These are phyloP conservation scores for Scheffersomyces amazonensis DNA, from an alignment of 805 yeast species.

Conservation along the genomic window DNA sequence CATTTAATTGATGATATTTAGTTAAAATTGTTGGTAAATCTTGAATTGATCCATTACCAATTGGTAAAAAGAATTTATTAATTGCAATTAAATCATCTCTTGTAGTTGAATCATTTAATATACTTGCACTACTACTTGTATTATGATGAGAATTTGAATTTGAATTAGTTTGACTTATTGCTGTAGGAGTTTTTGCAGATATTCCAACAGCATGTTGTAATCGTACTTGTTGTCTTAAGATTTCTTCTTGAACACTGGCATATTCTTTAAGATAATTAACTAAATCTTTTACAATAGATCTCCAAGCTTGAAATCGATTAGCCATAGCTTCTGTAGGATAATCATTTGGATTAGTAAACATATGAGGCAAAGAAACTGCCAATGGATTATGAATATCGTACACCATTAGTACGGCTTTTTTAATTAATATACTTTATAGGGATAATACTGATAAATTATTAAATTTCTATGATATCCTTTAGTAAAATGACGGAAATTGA, in stretches of 20 bases:
- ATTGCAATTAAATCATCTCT: constrained; percentile 31
- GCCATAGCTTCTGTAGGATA: constrained; percentile 86
- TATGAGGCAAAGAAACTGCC: constrained; percentile 37
- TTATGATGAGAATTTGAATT: background rate
- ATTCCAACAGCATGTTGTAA: constrained; percentile 69
- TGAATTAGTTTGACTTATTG: background rate
- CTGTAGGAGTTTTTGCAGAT: constrained; percentile 9
- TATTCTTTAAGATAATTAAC: constrained; percentile 74
- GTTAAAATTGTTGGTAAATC: constrained; percentile 73
- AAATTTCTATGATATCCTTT: no score
- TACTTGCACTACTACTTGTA: constrained; percentile 2
- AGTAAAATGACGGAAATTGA: no score
- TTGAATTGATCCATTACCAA: constrained; percentile 70
- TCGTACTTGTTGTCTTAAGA: constrained; percentile 76
- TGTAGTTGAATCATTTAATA: constrained; percentile 2
- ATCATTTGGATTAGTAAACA: constrained; percentile 29
- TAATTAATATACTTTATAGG: no score
- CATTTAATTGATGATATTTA: constrained; percentile 44
- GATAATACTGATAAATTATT: no score
- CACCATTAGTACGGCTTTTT: no score
- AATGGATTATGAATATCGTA: constrained; percentile 29
- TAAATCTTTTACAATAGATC: constrained; percentile 71
- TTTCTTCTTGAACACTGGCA: constrained; percentile 84
- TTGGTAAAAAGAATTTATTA: constrained; percentile 63
- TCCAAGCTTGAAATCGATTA: constrained; percentile 81